Base-by-base conservation (phyloP, 805 yeast genomes). In the Wilhelminamyces savonicus region DNA sequence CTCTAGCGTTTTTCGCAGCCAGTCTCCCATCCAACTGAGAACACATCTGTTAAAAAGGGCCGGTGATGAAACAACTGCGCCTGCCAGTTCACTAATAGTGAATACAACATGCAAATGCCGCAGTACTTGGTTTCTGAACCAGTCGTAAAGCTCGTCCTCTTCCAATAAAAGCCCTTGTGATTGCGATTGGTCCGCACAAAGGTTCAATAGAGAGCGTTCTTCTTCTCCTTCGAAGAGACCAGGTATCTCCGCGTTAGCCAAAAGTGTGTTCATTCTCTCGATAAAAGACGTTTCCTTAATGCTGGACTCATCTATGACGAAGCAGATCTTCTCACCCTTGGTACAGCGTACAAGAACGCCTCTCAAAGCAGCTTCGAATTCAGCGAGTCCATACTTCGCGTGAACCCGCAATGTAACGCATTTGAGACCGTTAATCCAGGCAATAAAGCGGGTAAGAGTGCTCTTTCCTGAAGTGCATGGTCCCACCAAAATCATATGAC, bases 241-340 rank as follows among this genome's bases (percentile, higher is more conserved):
- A 1, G 96, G 96, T 22, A 87, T 69, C 46, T 90, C 97, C 0
- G 95, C 83, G 53, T 90, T 90, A 0, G 97, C 96, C 22, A 90
- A 65, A n/a, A 90, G 59, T 0, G 95, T 84, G 44, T 90, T 90
- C 92, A 90, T 86, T 37, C 95, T 62, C 52, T 90, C 97, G 18
- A 90, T 55, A 46, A 88, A 90, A 0, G 92, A 65, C 0, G 94
- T 66, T 20, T 84, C 88, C 24, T 78, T 43, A 29, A 87, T 74
- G 17, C 79, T 74, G 0, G 94, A 76, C 43, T 90, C 96, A 41
- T 86, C 95, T 13, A 90, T 67, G 13, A 88, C 61, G 32, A 85
- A 74, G 40, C 94, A 82, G 0, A 78, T 52, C 30, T 65, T 70
- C 40, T 80, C 80, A 5, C 82, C 84, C 20, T 56, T 53, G 2